These are phyloP conservation scores for Yarrowia bubula DNA, from an alignment of 805 yeast genomes.

Conservation along the genomic window DNA sequence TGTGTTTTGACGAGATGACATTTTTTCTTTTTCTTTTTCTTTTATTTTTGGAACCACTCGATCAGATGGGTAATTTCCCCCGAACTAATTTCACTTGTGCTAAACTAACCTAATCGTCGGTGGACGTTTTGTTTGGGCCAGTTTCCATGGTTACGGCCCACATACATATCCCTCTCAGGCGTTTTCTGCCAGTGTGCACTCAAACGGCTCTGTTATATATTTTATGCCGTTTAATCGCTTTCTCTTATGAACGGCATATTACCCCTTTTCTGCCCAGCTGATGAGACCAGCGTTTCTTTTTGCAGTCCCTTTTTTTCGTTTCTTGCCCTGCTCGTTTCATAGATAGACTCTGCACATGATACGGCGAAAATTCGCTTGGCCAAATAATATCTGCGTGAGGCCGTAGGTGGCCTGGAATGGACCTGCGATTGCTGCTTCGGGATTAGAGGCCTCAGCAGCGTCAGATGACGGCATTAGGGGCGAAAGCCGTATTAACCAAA, in stretches of 20 bases:
- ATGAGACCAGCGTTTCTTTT: not conserved
- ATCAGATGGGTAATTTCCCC: not conserved
- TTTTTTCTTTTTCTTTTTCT: not conserved
- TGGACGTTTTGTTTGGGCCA: not conserved
- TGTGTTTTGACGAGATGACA: not conserved
- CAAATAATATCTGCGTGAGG: conserved; percentile 10
- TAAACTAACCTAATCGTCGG: not conserved
- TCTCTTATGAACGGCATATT: not conserved
- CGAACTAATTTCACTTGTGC: not conserved
- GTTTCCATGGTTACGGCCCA: conserved; percentile 12
- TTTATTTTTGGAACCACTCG: not conserved
- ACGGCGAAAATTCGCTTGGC: conserved; percentile 3
- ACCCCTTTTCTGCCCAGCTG: not conserved
- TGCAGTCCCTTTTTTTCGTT: not conserved
- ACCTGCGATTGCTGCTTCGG: not conserved
- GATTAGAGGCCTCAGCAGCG: not conserved
- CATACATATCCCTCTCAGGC: not conserved
- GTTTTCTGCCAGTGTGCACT: no score
- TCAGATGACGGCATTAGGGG: not conserved
- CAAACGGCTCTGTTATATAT: no score
- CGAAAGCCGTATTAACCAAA: no score
- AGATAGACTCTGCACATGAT: conserved; percentile 6
- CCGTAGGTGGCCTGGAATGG: not conserved
- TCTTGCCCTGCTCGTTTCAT: conserved; percentile 14
- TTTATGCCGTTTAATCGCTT: not conserved